A percentile compares a stretch with the other conserved stretches of the same genome.
phyloP scores from a whole-genome alignment of 164 flowering plant species.

The Piper longum region DNA sequence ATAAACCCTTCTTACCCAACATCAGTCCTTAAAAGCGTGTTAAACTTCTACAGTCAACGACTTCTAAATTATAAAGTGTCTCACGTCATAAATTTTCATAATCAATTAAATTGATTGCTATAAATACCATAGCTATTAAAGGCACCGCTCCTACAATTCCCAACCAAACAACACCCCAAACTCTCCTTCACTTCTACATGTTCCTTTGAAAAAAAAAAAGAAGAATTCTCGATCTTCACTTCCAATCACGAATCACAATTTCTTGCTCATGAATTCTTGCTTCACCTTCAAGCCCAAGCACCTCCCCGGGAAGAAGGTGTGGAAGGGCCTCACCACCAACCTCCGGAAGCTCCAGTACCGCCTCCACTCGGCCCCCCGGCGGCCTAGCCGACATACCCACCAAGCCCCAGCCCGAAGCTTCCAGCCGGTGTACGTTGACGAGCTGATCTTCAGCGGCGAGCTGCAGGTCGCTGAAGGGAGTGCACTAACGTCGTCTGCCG shows the following conservation, averaged over 20 bases:
- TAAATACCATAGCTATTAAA: too few relatives aligned
- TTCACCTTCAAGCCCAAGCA: conserved; percentile 27
- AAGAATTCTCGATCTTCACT: too few relatives aligned
- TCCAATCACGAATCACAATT: neutral
- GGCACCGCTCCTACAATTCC: too few relatives aligned
- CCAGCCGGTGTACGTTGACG: conserved; percentile 31
- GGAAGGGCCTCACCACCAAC: conserved; percentile 44
- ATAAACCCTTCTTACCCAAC: too few relatives aligned
- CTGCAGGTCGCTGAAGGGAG: neutral
- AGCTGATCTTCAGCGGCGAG: conserved; percentile 21
- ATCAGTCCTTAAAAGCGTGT: too few relatives aligned
- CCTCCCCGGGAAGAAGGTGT: conserved; percentile 31
- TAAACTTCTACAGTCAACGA: too few relatives aligned
- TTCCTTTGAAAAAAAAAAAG: too few relatives aligned
- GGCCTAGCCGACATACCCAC: neutral
- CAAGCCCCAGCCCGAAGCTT: conserved; percentile 4
- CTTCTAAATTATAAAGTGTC: too few relatives aligned
- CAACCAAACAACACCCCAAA: too few relatives aligned
- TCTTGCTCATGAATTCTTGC: conserved; percentile 22
- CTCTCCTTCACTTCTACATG: neutral
- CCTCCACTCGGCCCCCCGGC: conserved; percentile 2
- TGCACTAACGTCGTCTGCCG: neutral
- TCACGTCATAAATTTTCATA: too few relatives aligned
- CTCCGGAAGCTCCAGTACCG: conserved; percentile 18
- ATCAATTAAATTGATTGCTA: too few relatives aligned